Evolutionary conservation across 108 stramenopile genomes (phyloP), one percentile per base, ranked within the genome.

Genomic region (Conticribra weissflogii): DNA sequence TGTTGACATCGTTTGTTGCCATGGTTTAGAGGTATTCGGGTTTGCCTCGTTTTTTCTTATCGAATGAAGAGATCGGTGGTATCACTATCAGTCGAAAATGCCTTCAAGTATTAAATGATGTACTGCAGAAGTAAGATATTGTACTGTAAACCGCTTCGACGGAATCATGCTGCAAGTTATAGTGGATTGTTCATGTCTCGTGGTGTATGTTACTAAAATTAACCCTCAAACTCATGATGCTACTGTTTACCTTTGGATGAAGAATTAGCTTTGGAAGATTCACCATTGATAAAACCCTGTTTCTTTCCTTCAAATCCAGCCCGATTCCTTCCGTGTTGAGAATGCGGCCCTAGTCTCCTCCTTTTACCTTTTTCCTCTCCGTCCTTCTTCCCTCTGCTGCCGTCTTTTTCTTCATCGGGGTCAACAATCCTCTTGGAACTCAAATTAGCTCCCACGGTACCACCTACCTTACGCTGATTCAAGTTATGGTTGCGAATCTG

Each of bases 221-320:
- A n/a, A n/a, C n/a, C n/a, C n/a, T n/a, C n/a, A n/a, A n/a, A n/a
- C n/a, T n/a, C n/a, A n/a, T 41, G 12, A 5, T 4, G 17, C 59
- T 65, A 65, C 51, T 67, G 66, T 46, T 76, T 68, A 5, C 69
- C 69, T 34, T 61, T 73, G 3, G 29, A 12, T 12, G 5, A 9
- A 5, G 5, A 59, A 50, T 51, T 66, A 25, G 46, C 67, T 12
- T 44, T 32, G 4, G 47, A 8, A 8, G 72, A 61, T 60, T 69
- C 66, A 36, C 80, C 83, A 65, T 94, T 94, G 54, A 94, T 79
- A 67, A 91, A 94, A 24, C 80, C 89, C 54, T 83, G 82, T 48
- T 89, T 89, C 74, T 83, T 83, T 31, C 93, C 93, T 61, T 94
- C 93, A 66, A 94, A 94, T n/a, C 93, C 93, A 23, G 90, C 85